Base-by-base conservation (phyloP, 2,329 filamentous ascomycete species). In the Colletotrichum sp. region DNA sequence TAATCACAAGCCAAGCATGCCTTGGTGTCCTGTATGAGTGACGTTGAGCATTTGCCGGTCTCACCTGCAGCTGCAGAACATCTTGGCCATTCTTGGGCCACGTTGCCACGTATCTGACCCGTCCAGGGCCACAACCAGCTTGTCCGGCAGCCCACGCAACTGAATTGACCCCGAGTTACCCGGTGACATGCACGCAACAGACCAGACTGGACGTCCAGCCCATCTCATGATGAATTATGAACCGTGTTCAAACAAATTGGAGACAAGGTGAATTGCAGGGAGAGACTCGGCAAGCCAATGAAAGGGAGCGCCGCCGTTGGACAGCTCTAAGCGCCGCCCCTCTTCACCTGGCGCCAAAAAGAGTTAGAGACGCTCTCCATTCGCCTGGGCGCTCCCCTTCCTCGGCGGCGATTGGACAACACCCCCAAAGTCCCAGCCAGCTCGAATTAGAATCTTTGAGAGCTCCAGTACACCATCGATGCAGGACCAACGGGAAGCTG, bases 241-340 rank as follows among this genome's bases (percentile, higher is more conserved):
- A 49, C 21, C 28, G 24, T 52, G 15, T 16, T 66, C 34, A 66
- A 49, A 28, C 34, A 15, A 65, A 28, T 24, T 34, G 67, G 26
- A 59, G 26, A 44, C 34, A n/a, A 60, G 18, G 57, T 63, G 57
- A 74, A 30, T 13, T 32, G 49, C 18, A 70, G 26, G 15, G 30
- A 64, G 44, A 26, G 44, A 67, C n/a, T 12, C 21, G 30, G 52
- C 28, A 55, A 62, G 28, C 74, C 71, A 75, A 75, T 70, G 16
- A 59, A 18, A 75, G 57, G 32, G 44, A 49, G 57, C 9, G 32
- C 63, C 60, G 66, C 66, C 36, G 72, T 63, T 67, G 67, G 70
- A 52, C 66, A 66, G 24, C 52, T 75, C 32, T 76, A 76, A 76
- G 75, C 75, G 75, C 75, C 75, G 72, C 66, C 75, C 71, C 72